Percentiles rank a stretch among this genome's conserved stretches.
Conservation (phyloP, 2,329 filamentous ascomycete species). For the Xylariomycetidae sp. region DNA sequence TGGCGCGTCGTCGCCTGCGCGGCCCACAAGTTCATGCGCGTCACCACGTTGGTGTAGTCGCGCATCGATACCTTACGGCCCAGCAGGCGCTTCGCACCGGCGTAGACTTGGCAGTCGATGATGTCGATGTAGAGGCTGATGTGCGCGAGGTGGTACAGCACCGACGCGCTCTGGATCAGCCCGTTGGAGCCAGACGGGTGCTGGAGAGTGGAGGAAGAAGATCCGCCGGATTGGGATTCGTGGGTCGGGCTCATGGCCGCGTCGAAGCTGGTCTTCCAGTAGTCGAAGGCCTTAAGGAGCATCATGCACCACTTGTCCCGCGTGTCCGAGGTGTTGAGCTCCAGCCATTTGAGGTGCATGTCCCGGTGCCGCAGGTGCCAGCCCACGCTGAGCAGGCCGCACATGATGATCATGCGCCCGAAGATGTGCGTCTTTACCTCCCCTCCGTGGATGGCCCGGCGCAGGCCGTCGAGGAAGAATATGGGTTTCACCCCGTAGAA, state of each 20-base stretch:
- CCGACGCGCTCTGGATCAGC: constrained; percentile 73
- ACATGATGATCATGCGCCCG: constrained; percentile 86
- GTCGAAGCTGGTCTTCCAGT: constrained; percentile 85
- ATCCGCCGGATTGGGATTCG: constrained; percentile 31
- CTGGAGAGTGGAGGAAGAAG: constrained; percentile 6
- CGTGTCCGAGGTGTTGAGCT: constrained; percentile 51
- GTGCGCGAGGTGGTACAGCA: constrained; percentile 81
- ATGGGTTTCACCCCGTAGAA: constrained; percentile 75
- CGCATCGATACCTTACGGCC: constrained; percentile 72
- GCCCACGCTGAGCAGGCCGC: constrained; percentile 80
- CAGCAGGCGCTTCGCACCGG: constrained; percentile 70
- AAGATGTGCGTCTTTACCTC: constrained; percentile 82
- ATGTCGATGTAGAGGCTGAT: constrained; percentile 88
- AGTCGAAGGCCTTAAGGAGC: constrained; percentile 74
- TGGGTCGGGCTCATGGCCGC: constrained; percentile 50
- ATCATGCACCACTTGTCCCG: constrained; percentile 76
- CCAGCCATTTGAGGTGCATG: constrained; percentile 76
- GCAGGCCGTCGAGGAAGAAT: constrained; percentile 79
- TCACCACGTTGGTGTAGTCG: constrained; percentile 68
- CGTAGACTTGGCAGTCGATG: constrained; percentile 85
- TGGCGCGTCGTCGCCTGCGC: constrained; percentile 69
- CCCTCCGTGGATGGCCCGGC: constrained; percentile 75
- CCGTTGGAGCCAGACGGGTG: constrained; percentile 53
- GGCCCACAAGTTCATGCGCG: constrained; percentile 78
- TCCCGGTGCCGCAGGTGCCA: constrained; percentile 90